Evolutionary conservation across 2,329 filamentous ascomycete species (phyloP), one percentile per base, ranked within the genome.

Genomic region (Sarocladiaceae sp.): DNA sequence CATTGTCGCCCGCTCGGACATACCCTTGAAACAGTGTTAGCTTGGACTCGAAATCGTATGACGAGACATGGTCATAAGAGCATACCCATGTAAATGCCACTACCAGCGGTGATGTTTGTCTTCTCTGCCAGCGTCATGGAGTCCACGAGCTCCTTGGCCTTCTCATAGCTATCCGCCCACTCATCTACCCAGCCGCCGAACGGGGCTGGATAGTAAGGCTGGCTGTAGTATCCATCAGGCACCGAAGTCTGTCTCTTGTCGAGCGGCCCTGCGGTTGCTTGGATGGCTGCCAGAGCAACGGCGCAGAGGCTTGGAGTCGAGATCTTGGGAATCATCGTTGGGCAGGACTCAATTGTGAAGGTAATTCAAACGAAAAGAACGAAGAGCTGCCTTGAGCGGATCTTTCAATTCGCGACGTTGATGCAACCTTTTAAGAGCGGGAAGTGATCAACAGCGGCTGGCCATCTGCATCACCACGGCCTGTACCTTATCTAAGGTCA

Each of bases 121-220:
- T 90, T 91, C 59, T 90, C 86, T 2, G 84, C 85, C 45, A 91
- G 63, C 0, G 85, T 90, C 85, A 91, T 87, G 39, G 79, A 75
- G 44, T 78, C 76, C 13, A 91, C 85, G 12, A 90, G 61, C 3
- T 68, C 62, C 46, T 80, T 72, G 1, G 86, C 86, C 55, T 85
- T 88, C 43, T 66, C 66, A 56, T 89, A 91, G 53, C 83, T 83
- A 15, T 76, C 75, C 18, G 68, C 67, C 86, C 86, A 91, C 46
- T 76, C 75, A 5, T 73, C 64, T 0, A 74, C 65, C 81, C 85
- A 89, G 31, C 85, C 86, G 41, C 84, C 84, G 43, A 80, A 75
- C 0, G 84, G 85, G 7, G 83, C 69, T 16, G 85, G 85, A 58
- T 88, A 89, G 59, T 84, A 88, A 1, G 74, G 59, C 1, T 73